Percentiles rank a stretch among this genome's conserved stretches.
phyloP scores from a whole-genome alignment of 441 rosid species.

The Corymbia citriodora region DNA sequence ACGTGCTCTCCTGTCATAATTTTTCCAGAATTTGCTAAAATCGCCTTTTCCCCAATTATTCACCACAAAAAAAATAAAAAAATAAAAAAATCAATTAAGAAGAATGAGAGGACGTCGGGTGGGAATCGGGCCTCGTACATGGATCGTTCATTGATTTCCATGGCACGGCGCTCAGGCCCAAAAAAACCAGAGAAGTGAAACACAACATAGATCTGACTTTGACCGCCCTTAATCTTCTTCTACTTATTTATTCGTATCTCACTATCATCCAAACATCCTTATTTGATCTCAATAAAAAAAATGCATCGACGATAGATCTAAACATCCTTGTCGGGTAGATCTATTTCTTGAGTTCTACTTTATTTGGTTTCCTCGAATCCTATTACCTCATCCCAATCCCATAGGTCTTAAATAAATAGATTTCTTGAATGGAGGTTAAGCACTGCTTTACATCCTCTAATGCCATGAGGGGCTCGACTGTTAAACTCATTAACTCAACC shows the following conservation, averaged over 20 bases:
- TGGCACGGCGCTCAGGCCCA: neutral
- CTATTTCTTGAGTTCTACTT: no score
- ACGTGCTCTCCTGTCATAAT: neutral
- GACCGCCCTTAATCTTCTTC: no score
- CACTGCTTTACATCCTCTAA: no score
- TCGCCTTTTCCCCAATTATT: neutral
- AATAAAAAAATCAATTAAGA: neutral
- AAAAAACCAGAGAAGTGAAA: neutral
- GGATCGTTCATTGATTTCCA: neutral
- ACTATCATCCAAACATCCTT: neutral
- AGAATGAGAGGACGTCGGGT: neutral
- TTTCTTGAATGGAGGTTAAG: no score
- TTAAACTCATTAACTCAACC: no score
- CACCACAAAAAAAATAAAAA: no score
- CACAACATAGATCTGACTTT: no score
- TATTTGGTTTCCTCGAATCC: no score
- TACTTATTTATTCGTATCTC: neutral
- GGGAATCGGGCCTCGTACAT: accelerated
- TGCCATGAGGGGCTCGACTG: no score
- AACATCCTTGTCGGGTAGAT: neutral
- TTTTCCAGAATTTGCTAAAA: neutral
- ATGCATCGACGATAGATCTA: neutral
- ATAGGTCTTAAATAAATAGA: no score
- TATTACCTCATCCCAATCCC: no score
- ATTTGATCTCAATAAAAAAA: neutral